phyloP scores from a whole-genome alignment of 768 basidiomycete species.

The Mrakia hoshinonis region DNA sequence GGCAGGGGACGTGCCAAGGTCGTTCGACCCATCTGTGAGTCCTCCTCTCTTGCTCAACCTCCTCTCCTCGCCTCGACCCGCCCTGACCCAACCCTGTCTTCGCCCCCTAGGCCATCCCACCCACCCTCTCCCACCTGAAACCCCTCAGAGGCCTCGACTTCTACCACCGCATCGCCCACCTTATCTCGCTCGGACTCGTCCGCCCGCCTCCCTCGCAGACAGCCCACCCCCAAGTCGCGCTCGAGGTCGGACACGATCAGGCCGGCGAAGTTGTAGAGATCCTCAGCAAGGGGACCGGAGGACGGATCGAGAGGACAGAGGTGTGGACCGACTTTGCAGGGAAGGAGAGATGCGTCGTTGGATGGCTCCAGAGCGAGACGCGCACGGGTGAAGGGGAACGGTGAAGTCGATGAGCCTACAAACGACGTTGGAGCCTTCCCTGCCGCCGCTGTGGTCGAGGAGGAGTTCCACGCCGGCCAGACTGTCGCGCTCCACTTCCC shows the following conservation, averaged over 20 bases:
- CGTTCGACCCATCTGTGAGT: background rate
- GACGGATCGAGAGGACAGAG: background rate
- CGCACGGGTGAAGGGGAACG: background rate
- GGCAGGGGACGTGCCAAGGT: slow-evolving; percentile 8
- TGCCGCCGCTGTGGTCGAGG: slow-evolving; percentile 40
- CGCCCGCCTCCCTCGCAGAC: background rate
- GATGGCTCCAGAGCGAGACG: background rate
- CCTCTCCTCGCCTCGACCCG: background rate
- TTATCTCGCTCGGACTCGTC: slow-evolving; percentile 13
- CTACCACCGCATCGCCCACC: slow-evolving; percentile 19
- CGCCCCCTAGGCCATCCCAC: slow-evolving; percentile 12
- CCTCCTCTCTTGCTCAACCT: background rate
- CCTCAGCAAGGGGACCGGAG: background rate
- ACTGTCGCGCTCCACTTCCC: slow-evolving; percentile 37
- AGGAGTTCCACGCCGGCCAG: slow-evolving; percentile 34
- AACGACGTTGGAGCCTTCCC: slow-evolving; percentile 55
- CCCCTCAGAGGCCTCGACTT: slow-evolving; percentile 20
- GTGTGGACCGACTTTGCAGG: too few species aligned
- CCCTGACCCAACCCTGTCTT: background rate
- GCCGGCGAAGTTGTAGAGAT: background rate
- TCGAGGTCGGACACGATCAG: background rate
- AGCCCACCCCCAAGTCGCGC: background rate
- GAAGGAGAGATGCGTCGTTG: background rate
- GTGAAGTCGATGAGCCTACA: background rate
- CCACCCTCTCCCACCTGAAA: background rate